A percentile compares a stretch with the other conserved stretches of the same genome.
phyloP scores from a whole-genome alignment of 108 stramenopile species.

The Chaetoceros tenuissimus region DNA sequence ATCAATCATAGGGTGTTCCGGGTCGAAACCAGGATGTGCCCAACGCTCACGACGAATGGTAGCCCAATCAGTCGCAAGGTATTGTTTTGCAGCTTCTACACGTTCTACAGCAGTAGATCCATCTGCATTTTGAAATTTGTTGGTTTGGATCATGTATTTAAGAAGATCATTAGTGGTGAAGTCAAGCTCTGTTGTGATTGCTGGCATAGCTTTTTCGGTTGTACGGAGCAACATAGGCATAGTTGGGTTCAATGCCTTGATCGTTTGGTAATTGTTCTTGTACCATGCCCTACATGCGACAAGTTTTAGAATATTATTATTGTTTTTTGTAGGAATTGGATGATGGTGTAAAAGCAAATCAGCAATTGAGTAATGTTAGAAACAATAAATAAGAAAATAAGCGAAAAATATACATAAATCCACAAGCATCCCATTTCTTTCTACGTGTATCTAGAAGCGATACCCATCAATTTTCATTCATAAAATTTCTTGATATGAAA shows the following conservation, averaged over 20 bases:
- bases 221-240: slow-evolving; percentile 74
- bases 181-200: slow-evolving; percentile 71
- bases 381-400: not conserved
- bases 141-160: slow-evolving; percentile 75
- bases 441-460: not conserved
- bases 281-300: slow-evolving; percentile 70
- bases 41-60: slow-evolving; percentile 31
- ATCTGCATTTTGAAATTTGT: slow-evolving; percentile 62
- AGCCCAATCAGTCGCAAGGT: slow-evolving; percentile 46
- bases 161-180: slow-evolving; percentile 76
- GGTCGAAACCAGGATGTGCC: slow-evolving; percentile 67
- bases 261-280: slow-evolving; percentile 61
- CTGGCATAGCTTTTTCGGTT: slow-evolving; percentile 77
- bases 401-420: too few relatives aligned
- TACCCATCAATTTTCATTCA: not conserved
- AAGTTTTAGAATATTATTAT: not conserved
- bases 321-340: not conserved
- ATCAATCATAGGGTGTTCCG: slow-evolving; percentile 51
- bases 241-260: slow-evolving; percentile 75
- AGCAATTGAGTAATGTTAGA: not conserved
- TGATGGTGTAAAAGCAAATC: not conserved
- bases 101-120: slow-evolving; percentile 62
- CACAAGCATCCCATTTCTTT: too few relatives aligned
- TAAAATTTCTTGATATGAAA: not conserved
- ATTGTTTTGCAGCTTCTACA: slow-evolving; percentile 63